Base-by-base conservation (phyloP, 495 filamentous ascomycete species). In the Neurospora cerealis region DNA sequence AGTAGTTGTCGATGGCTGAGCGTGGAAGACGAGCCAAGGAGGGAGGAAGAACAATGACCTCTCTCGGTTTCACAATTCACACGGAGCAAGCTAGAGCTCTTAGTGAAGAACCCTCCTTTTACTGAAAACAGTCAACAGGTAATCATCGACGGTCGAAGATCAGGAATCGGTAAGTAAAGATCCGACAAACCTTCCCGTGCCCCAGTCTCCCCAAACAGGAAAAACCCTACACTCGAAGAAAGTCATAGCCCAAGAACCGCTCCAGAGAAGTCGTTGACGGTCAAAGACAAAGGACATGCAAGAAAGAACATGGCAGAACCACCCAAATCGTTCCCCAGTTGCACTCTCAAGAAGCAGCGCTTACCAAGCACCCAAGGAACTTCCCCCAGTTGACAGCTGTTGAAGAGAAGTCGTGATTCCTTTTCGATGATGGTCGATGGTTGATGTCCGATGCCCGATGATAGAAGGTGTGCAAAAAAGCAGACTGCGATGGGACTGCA, bases 331-430 rank as follows among this genome's bases (percentile, higher is more conserved):
- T 17, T 17, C 40, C 40, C 40, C 1, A 17, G 2, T 41, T 6
- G 5, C 40, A 41, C 3, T 0, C 40, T 2, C 40, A 41, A 41
- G 1, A 41, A 41, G 15, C 40, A 41, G 15, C 0, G 2, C 2
- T 7, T 2, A 41, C 4, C 40, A 7, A 32, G 32, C 32, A 32
- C 32, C 32, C 3, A 1, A 41, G 0, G 5, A 0, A 41, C 40
- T 2, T 3, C 0, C 15, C 13, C 5, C 40, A 2, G 15, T 17
- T 17, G 15, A 2, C 13, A 7, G 15, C 40, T 0, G 1, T 0
- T 0, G 5, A 41, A 41, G n/a, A 41, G 40, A n/a, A 44, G 41
- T 44, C 41, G 41, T 44, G 41, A 4, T n/a, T 5, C 2, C 0
- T n/a, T 4, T 44, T 9, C 17, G 41, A 44, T 46, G 42, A 46